Evolutionary conservation across 2,329 filamentous ascomycete species (phyloP), one percentile per base, ranked within the genome.

Genomic region (Hypoxylon sp.): DNA sequence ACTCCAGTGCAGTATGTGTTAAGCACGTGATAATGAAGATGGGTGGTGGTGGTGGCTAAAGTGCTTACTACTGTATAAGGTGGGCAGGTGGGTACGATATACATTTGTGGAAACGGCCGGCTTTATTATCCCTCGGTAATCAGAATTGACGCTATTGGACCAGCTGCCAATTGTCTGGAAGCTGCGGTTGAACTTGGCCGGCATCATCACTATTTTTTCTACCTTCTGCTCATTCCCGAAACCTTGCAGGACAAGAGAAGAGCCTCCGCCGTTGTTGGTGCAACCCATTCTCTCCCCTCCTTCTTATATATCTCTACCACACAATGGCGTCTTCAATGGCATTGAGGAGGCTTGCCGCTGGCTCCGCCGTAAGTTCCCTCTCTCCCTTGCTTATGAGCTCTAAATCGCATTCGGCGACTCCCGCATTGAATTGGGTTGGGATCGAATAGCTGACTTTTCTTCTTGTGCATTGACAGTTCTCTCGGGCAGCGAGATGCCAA

Each of bases 301-400:
- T 63, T 66, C 49, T 55, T 63, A 65, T 53, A 62, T 60, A 41
- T 51, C 51, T 49, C 64, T 57, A 62, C 62, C 41, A n/a, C 60
- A 78, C 72, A 75, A 89, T 86, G 83, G 87, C 88, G 81, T 88
- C 87, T 79, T 87, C 86, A 82, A 88, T 89, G 83, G 86, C 87
- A 78, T 82, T 89, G 85, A 87, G 87, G 81, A 86, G 86, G 80
- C 80, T 90, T 77, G 82, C 85, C 78, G 78, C 83, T 76, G 82
- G 82, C 79, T 82, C 86, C 81, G 80, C 86, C 75, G 87, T 89
- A 78, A 78, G 87, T 86, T 51, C 62, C 53, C 61, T 30, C 38
- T 50, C 61, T 60, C 65, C 38, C 66, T 70, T 72, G 67, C 69
- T 65, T 66, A 30, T 32, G 46, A 60, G 17, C 19, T 58, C 45